Conservation (phyloP, 1,139 yeast species). For the Taphrina deformans region DNA sequence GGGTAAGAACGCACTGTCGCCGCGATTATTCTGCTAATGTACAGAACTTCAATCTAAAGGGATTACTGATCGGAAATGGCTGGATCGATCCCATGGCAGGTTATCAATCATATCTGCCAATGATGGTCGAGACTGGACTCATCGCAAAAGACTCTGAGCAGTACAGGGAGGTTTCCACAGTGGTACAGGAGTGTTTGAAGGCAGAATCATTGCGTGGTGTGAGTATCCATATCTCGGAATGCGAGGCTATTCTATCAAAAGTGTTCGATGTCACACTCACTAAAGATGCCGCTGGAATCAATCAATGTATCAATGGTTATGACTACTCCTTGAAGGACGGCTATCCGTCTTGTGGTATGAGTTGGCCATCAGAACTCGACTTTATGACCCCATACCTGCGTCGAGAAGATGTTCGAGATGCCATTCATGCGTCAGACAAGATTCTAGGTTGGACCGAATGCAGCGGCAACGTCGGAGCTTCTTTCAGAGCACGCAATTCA, state of each 20-base stretch:
- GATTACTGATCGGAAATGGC: conserved; percentile 87
- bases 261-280: conserved; percentile 37
- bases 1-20: not conserved
- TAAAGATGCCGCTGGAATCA: conserved; percentile 42
- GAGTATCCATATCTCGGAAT: conserved; percentile 42
- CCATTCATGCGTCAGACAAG: conserved; percentile 49
- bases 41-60: conserved; percentile 54
- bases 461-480: conserved; percentile 56
- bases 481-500: conserved; percentile 57
- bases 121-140: conserved; percentile 60
- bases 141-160: conserved; percentile 47
- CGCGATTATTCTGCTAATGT: not conserved
- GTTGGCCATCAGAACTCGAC: conserved; percentile 83
- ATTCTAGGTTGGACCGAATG: conserved; percentile 74
- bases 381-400: conserved; percentile 63
- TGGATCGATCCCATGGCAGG: conserved; percentile 93
- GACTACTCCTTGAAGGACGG: conserved; percentile 70
- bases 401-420: conserved; percentile 55
- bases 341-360: conserved; percentile 85
- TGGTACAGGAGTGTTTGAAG: conserved; percentile 44
- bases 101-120: conserved; percentile 78
- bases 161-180: conserved; percentile 44
- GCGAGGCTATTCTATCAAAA: conserved; percentile 43
- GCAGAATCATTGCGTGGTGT: conserved; percentile 43
- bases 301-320: conserved; percentile 76